Evolutionary conservation across 352 stramenopile species (phyloP), one percentile per base, ranked within the genome.

Genomic region (Phytophthora cactorum): DNA sequence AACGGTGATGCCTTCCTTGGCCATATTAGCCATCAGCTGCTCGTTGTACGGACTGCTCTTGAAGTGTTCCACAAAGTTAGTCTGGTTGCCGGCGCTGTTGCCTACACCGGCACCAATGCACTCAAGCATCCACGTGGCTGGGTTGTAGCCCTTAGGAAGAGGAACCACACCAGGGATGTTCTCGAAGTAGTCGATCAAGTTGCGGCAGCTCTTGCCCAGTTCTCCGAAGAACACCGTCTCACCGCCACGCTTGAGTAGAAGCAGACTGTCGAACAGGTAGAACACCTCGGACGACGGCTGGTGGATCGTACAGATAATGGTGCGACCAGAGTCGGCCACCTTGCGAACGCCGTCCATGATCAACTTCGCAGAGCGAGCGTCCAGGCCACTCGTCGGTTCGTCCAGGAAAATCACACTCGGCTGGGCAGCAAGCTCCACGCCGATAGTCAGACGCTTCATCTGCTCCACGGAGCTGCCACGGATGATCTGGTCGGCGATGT

Each of bases 261-360:
- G 75, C 2, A 95, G 45, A 51, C 81, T 79, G 74, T 97, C 87
- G 72, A 96, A 95, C 36, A 86, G 77, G 44, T 50, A 50, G 44
- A 50, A 50, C 22, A 50, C 44, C 10, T 50, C 44, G 6, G 44
- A 50, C 44, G 44, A 50, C 22, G 44, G 29, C 74, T 97, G 91
- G 68, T 97, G 91, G 69, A 41, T 97, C 25, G 88, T 96, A 45
- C 91, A 95, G 0, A 96, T 70, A 22, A 97, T 70, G 11, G 82
- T 93, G 15, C 78, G 71, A 4, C 90, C 89, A 11, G 79, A 79
- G 46, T 78, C 65, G 12, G 91, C 89, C 46, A 52, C 50, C 32
- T 68, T 72, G 17, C 64, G 57, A 46, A 71, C 63, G 11, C 63
- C 63, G 36, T 71, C 63, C 52, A 36, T 73, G 66, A 45, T 56